Evolutionary conservation across 164 flowering plant genomes (phyloP), one percentile per base, ranked within the genome.

Genomic region (Nymphaea colorata): DNA sequence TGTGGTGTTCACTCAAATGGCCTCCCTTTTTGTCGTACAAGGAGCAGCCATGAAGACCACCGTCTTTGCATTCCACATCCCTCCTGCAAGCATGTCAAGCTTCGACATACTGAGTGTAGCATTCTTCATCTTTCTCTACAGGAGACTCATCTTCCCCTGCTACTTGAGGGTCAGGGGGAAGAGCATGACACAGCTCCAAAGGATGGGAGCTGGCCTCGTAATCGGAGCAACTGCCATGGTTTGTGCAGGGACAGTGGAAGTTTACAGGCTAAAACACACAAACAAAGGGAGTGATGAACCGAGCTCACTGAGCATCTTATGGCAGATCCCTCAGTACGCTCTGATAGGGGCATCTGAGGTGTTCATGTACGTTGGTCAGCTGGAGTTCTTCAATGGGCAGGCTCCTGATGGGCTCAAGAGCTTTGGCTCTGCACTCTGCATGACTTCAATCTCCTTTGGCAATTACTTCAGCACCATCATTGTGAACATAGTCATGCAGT

Each of bases 21-120:
- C 98, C 6, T 93, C 96, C 4, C 84, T 93, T 66, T 93, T 93
- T 59, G 97, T 93, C 3, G 98, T 86, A 71, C 98, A 93, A 78
- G 98, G 98, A 2, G 97, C 90, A 0, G 88, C 88, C 62, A 93
- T 93, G 98, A 82, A 79, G 43, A 83, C 89, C 15, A 79, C 83
- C 0, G 59, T 93, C 4, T 66, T 81, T 4, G 74, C 74, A 76
- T 93, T 93, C 78, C 70, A 68, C 41, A 82, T 89, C 69, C 98
- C 98, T 3, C 82, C 97, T 0, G 95, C 98, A 59, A 84, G 98
- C 84, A 93, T 93, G 98, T 93, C 97, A n/a, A 81, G 85, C 82
- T 93, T 93, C 55, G 97, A 93, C 79, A 90, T 90, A 41, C 74
- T 90, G 44, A 89, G 96, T 59, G 98, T 90, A 0, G 97, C 92